phyloP scores from a whole-genome alignment of 768 basidiomycete species.

The Termitomyces sp. region DNA sequence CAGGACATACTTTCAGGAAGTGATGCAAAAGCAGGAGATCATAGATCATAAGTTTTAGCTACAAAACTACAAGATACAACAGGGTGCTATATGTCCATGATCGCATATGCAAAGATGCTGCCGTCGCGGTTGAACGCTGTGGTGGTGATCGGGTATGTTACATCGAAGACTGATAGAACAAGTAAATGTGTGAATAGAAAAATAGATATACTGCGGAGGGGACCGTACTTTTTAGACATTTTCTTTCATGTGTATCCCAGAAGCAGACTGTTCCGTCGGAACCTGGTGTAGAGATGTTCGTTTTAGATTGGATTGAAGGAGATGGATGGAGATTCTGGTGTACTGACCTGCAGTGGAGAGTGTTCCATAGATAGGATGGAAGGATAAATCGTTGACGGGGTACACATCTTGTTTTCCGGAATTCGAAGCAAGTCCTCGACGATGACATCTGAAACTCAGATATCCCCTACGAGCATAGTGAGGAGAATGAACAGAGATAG shows the following conservation, averaged over 20 bases:
- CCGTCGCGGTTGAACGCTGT: conserved; percentile 85
- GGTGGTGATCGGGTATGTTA: conserved; percentile 71
- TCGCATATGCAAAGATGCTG: conserved; percentile 83
- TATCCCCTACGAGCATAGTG: conserved; percentile 41
- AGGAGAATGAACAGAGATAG: neutral
- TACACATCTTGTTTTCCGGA: conserved; percentile 64
- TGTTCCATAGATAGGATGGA: conserved; percentile 79
- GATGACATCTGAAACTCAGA: conserved; percentile 84
- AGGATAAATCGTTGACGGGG: conserved; percentile 79
- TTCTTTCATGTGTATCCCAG: conserved; percentile 91
- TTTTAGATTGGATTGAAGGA: neutral
- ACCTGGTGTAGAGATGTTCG: conserved; percentile 30
- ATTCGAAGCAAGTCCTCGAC: conserved; percentile 29
- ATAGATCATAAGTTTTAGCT: too few relatives aligned
- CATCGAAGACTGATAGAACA: conserved; percentile 59
- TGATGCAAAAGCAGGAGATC: too few relatives aligned
- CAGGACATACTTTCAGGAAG: too few relatives aligned
- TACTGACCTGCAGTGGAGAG: conserved; percentile 68
- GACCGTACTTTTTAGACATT: conserved; percentile 79
- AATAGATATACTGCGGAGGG: neutral
- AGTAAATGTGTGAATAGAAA: neutral
- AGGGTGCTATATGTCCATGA: conserved; percentile 18
- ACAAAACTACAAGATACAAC: too few relatives aligned
- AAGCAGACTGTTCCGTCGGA: conserved; percentile 85
- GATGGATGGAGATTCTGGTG: neutral